A percentile compares a stretch with the other conserved stretches of the same genome.
Conservation (phyloP, 2,329 filamentous ascomycete species). For the Orbilia brochopaga region DNA sequence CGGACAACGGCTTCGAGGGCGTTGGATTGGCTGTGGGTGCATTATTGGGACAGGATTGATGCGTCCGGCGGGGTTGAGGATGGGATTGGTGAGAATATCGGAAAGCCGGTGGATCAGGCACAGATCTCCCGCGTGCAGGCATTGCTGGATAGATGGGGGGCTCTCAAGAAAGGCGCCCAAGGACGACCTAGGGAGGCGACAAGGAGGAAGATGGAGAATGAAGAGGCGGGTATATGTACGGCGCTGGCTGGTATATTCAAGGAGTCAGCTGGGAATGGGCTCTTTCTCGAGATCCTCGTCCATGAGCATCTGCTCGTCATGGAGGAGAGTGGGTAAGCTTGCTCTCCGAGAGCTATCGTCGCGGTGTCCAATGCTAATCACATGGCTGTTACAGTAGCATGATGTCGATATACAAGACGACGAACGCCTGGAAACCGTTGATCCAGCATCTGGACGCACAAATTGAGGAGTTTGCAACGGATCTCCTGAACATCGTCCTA, state of each 20-base stretch:
- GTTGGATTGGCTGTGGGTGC: conserved; percentile 83
- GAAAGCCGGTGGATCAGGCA: conserved; percentile 32
- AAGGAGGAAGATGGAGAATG: conserved; percentile 35
- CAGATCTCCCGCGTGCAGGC: conserved; percentile 33
- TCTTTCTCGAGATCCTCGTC: conserved; percentile 39
- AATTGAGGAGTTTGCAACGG: conserved; percentile 32
- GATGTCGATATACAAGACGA: conserved; percentile 45
- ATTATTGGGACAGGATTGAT: conserved; percentile 71
- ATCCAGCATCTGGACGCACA: conserved; percentile 37
- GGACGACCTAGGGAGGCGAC: conserved; percentile 18
- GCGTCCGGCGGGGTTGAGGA: conserved; percentile 32
- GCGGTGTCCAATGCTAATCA: background rate
- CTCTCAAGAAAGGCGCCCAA: conserved; percentile 20
- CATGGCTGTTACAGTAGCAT: conserved; percentile 17
- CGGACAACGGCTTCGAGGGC: conserved; percentile 72
- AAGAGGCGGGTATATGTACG: conserved; percentile 31
- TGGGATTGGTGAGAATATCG: conserved; percentile 8
- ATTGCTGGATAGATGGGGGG: conserved; percentile 32
- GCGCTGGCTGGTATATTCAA: conserved; percentile 30
- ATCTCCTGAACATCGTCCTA: conserved; percentile 28
- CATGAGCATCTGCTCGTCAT: conserved; percentile 43
- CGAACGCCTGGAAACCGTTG: conserved; percentile 39
- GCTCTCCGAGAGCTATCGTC: background rate
- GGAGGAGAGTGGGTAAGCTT: conserved; percentile 33
- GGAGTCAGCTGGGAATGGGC: conserved; percentile 15